Base-by-base conservation (phyloP, 345 rosid species). In the Excoecaria agallocha region DNA sequence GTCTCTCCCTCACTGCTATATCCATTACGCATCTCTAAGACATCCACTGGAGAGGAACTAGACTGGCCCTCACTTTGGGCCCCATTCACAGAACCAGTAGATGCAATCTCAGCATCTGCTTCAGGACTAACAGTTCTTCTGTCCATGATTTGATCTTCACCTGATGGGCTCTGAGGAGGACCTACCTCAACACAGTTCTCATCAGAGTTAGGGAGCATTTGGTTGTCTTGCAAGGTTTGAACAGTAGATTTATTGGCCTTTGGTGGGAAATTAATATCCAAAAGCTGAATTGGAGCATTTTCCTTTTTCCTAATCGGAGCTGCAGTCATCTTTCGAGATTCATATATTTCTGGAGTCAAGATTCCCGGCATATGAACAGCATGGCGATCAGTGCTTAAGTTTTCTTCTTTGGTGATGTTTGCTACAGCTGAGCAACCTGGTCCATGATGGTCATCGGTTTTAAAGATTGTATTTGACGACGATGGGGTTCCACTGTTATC, bases 201-300 rank as follows among this genome's bases (percentile, higher is more conserved):
- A 59, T 76, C 57, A 0, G 82, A 74, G 67, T 75, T 79, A 38
- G 70, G 82, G 25, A 54, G 80, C 66, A 77, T 81, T 57, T 57
- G 81, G 54, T 80, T 79, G 73, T 62, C 69, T 48, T 78, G 78
- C 60, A 56, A 80, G 58, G 80, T 71, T 64, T 68, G 66, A 22
- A 54, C 71, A 1, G 69, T 65, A 59, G 83, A 69, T 83, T 87
- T 88, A 50, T 78, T 65, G 74, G 77, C 73, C 75, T 85, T 85
- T 11, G 86, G 90, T 35, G 97, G 97, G 83, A 92, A 94, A 80
- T 92, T 94, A 71, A 94, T 94, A 83, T 94, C 96, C 82, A 92
- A 84, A 86, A 92, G 93, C 83, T 87, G 93, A 54, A 83, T 74
- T 68, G 75, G 95, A 65, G 61, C 39, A n/a, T 61, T 70, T 78